phyloP scores from a whole-genome alignment of 2,329 filamentous ascomycete species.

The Didymella segeticola region DNA sequence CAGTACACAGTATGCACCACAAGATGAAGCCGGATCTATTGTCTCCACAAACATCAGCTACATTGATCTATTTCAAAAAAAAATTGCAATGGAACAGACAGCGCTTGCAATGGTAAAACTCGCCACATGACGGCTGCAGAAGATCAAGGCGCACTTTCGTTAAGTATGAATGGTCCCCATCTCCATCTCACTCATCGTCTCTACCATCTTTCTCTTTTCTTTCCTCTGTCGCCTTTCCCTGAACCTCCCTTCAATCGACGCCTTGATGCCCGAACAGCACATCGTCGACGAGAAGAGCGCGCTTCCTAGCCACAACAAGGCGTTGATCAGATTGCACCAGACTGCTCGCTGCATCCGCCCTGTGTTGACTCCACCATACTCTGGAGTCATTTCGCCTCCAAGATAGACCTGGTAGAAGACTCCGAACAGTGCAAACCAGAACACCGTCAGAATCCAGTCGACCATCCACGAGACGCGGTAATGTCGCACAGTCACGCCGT shows the following conservation, averaged over 20 bases:
- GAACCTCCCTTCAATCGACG: conserved; percentile 23
- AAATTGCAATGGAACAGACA: too few species aligned
- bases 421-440: conserved; percentile 34
- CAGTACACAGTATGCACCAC: background rate
- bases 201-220: background rate
- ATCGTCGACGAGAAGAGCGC: conserved; percentile 33
- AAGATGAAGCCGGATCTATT: too few species aligned
- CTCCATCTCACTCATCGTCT: conserved; percentile 14
- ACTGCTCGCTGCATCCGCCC: conserved; percentile 29
- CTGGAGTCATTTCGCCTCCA: background rate
- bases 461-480: conserved; percentile 32
- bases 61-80: too few species aligned
- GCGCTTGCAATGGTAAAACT: too few species aligned
- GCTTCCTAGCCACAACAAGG: conserved; percentile 31
- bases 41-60: too few species aligned
- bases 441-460: conserved; percentile 27
- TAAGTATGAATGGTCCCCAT: conserved; percentile 8
- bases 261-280: conserved; percentile 34
- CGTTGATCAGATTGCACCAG: conserved; percentile 34
- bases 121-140: background rate
- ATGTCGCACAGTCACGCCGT: conserved; percentile 28
- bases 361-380: conserved; percentile 17
- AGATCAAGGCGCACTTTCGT: background rate
- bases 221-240: conserved; percentile 13
- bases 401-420: conserved; percentile 28